phyloP scores from a whole-genome alignment of 345 rosid genomes.

The Cochlearia excelsa region DNA sequence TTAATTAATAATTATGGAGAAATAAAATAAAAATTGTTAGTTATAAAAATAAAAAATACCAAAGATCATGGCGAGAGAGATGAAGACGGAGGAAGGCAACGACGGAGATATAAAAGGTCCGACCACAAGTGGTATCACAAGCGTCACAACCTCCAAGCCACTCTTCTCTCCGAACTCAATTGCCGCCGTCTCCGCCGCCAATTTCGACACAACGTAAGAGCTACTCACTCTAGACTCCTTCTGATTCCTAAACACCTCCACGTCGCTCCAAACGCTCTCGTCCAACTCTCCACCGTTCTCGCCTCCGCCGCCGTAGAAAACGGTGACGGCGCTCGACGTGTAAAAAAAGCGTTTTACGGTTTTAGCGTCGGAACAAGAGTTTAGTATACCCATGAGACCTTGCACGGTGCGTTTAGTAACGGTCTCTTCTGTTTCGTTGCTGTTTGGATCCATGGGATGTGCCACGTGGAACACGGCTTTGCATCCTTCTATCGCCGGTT shows the following conservation, averaged over 20 bases:
- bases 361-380: slow-evolving; percentile 47
- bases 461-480: slow-evolving; percentile 60
- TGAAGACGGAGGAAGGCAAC: slow-evolving; percentile 41
- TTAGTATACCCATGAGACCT: slow-evolving; percentile 52
- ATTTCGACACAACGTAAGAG: slow-evolving; percentile 41
- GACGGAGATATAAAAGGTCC: slow-evolving; percentile 52
- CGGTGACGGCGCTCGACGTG: slow-evolving; percentile 52
- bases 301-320: slow-evolving; percentile 28
- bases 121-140: slow-evolving; percentile 44
- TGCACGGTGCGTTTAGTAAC: slow-evolving; percentile 46
- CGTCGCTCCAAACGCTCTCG: slow-evolving; percentile 36
- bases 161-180: slow-evolving; percentile 39
- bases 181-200: slow-evolving; percentile 42
- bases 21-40: not conserved
- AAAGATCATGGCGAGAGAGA: slow-evolving; percentile 35
- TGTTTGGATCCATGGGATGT: slow-evolving; percentile 41
- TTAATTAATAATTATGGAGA: too few relatives aligned
- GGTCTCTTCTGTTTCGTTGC: slow-evolving; percentile 46
- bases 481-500: slow-evolving; percentile 57
- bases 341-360: slow-evolving; percentile 60
- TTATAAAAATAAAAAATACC: slow-evolving; percentile 27
- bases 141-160: slow-evolving; percentile 47
- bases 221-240: slow-evolving; percentile 32
- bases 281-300: slow-evolving; percentile 30
- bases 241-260: slow-evolving; percentile 33